Conservation (phyloP, 2,329 filamentous ascomycete genomes). For the Blastomyces parvus region DNA sequence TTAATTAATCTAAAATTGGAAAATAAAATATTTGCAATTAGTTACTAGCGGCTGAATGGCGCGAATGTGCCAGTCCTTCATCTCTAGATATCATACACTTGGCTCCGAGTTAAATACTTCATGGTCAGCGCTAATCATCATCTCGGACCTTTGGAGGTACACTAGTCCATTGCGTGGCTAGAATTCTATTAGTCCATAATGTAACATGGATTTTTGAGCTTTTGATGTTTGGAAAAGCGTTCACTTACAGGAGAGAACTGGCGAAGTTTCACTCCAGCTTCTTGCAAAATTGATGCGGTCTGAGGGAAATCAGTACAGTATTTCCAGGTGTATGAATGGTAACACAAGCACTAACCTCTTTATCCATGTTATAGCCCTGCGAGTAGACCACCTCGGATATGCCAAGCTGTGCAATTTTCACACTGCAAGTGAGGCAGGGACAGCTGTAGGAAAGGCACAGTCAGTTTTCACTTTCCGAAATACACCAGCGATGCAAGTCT, state of each 20-base stretch:
- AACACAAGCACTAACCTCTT: conserved; percentile 39
- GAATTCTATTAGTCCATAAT: conserved; percentile 5
- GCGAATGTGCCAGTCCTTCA: no score
- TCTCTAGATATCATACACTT: background rate
- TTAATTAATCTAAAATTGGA: background rate
- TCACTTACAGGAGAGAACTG: conserved; percentile 74
- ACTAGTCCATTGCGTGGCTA: conserved; percentile 57
- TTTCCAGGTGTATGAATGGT: background rate
- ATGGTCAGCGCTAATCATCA: background rate
- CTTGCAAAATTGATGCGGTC: conserved; percentile 69
- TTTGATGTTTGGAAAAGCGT: background rate
- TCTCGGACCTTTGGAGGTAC: conserved; percentile 45
- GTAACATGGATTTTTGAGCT: conserved; percentile 5
- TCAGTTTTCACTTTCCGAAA: conserved; percentile 9
- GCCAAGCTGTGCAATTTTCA: conserved; percentile 96
- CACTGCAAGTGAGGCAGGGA: conserved; percentile 92
- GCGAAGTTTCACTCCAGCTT: conserved; percentile 73
- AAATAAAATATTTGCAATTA: background rate
- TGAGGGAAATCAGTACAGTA: conserved; percentile 21
- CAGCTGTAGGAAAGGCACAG: conserved; percentile 44
- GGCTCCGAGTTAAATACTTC: conserved; percentile 2
- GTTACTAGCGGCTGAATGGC: background rate
- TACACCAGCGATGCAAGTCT: conserved; percentile 1
- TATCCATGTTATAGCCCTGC: conserved; percentile 90
- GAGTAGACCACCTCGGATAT: conserved; percentile 94